A percentile compares a stretch with the other conserved stretches of the same genome.
These are phyloP conservation scores for Eimeria tenella DNA, from an alignment of 169 alveolate species.

Conservation along the genomic window DNA sequence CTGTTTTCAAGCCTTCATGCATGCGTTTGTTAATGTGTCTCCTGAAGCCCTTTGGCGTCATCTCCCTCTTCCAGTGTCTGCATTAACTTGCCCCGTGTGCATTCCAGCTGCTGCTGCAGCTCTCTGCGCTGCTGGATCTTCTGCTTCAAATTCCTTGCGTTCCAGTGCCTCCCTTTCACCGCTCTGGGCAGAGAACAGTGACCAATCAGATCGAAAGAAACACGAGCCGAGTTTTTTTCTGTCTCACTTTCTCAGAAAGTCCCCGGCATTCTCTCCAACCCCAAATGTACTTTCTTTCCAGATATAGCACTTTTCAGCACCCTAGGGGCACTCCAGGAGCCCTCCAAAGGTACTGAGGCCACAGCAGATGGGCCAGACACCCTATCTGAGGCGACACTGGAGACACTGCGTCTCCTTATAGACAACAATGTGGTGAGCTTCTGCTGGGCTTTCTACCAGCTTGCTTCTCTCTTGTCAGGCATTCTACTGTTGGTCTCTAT, in stretches of 20 bases:
- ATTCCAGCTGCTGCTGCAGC: conserved; percentile 11
- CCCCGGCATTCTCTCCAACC: conserved; percentile 59
- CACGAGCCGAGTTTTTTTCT: background rate
- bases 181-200: background rate
- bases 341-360: background rate
- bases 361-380: background rate
- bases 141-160: background rate
- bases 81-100: too few relatives aligned
- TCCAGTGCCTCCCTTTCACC: background rate
- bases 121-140: background rate
- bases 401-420: conserved; percentile 22
- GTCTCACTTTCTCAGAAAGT: background rate
- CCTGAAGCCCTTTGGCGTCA: too few relatives aligned
- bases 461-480: background rate
- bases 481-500: too few relatives aligned
- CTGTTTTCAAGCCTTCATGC: too few relatives aligned
- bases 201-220: background rate
- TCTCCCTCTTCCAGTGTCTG: too few relatives aligned
- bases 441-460: background rate
- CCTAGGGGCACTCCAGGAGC: background rate
- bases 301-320: conserved; percentile 43
- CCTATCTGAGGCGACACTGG: background rate
- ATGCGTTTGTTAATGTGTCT: too few relatives aligned
- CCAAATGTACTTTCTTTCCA: conserved; percentile 59
- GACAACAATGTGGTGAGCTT: background rate